These are phyloP conservation scores for Picochlorum sp. DNA, from an alignment of 139 green algal genomes.

Conservation along the genomic window DNA sequence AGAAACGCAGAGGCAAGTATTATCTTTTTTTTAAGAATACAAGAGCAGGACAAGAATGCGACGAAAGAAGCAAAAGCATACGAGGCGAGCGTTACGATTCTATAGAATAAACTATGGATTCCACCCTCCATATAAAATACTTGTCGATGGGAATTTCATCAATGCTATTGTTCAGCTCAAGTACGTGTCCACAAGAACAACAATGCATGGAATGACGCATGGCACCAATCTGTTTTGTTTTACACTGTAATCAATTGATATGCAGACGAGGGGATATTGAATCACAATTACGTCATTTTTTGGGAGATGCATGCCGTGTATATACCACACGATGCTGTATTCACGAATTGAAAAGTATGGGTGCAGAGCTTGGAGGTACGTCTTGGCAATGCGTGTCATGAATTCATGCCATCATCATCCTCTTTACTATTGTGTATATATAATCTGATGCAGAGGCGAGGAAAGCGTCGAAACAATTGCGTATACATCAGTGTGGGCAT, in stretches of 20 bases:
- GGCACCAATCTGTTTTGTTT: too few relatives aligned
- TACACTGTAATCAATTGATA: background rate
- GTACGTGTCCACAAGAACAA: slow-evolving; percentile 43
- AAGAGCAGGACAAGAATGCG: slow-evolving; percentile 37
- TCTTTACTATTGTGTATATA: background rate
- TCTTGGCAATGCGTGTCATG: background rate
- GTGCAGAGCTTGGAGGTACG: too few relatives aligned
- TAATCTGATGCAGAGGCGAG: background rate
- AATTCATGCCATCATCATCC: background rate
- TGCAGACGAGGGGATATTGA: too few relatives aligned
- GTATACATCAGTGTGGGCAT: slow-evolving; percentile 60
- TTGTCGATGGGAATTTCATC: slow-evolving; percentile 76
- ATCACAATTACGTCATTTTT: too few relatives aligned
- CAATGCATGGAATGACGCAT: background rate
- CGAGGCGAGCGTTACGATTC: slow-evolving; percentile 44
- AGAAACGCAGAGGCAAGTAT: too few relatives aligned
- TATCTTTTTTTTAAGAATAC: too few relatives aligned
- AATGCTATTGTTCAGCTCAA: slow-evolving; percentile 46
- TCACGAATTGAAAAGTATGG: too few relatives aligned
- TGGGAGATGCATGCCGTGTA: too few relatives aligned
- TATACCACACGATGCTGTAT: too few relatives aligned
- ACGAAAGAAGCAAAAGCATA: slow-evolving; percentile 68
- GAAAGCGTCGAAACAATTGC: slow-evolving; percentile 9
- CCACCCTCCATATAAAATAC: slow-evolving; percentile 63
- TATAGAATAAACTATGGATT: slow-evolving; percentile 60